Conservation (phyloP, 768 basidiomycete genomes). For the Tremella mesenterica region DNA sequence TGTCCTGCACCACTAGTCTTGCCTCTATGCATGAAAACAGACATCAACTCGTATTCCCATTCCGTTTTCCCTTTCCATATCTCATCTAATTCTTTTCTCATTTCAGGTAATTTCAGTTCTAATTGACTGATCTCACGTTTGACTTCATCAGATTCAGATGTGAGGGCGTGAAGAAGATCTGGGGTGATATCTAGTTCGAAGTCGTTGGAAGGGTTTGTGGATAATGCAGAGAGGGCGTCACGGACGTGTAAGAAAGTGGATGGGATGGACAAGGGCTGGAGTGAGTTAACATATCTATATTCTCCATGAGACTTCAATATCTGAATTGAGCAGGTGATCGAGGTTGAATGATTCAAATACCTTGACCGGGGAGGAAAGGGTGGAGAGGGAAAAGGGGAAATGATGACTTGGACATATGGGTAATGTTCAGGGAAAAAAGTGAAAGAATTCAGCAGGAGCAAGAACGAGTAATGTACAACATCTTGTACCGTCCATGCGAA, state of each 20-base stretch:
- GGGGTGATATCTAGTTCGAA: conserved; percentile 16
- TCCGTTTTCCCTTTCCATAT: conserved; percentile 62
- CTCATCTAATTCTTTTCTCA: conserved; percentile 50
- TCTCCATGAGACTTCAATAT: background rate
- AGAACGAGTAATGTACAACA: too few species aligned
- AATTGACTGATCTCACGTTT: conserved; percentile 19
- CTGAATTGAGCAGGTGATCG: background rate
- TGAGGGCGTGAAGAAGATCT: conserved; percentile 27
- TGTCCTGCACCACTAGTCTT: conserved; percentile 48
- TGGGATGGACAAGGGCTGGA: conserved; percentile 28
- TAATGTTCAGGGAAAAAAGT: too few species aligned
- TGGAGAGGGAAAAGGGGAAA: too few species aligned
- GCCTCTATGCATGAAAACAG: conserved; percentile 78
- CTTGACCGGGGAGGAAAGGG: too few species aligned
- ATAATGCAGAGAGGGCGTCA: conserved; percentile 4
- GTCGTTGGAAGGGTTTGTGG: conserved; percentile 3
- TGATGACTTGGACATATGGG: too few species aligned
- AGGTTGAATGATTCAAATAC: too few species aligned
- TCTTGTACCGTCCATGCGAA: too few species aligned
- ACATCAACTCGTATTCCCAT: conserved; percentile 73
- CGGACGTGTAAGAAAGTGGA: conserved; percentile 25
- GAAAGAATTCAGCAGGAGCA: too few species aligned
- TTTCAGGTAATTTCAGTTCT: conserved; percentile 15
- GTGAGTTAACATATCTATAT: background rate
- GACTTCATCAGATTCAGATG: conserved; percentile 13